Conservation (phyloP, 2,329 filamentous ascomycete species). For the Cladobotryum protrusum region DNA sequence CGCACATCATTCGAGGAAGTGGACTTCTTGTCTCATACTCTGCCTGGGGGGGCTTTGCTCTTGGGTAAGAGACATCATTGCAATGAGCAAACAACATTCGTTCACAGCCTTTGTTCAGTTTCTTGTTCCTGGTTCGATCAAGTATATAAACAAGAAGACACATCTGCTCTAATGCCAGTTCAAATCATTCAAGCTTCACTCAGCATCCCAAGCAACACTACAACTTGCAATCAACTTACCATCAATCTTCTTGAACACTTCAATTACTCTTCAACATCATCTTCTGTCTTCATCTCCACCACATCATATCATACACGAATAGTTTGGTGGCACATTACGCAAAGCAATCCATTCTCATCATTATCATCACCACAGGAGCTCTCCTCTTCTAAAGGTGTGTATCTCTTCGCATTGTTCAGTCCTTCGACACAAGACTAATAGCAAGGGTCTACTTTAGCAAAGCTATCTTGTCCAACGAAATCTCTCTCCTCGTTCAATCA, state of each 20-base stretch:
- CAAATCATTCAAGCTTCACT: constrained; percentile 7
- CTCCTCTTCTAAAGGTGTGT: not conserved
- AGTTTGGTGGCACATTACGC: not conserved
- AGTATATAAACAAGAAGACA: constrained; percentile 11
- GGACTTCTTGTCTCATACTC: constrained; percentile 12
- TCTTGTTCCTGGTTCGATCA: constrained; percentile 8
- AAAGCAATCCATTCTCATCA: not conserved
- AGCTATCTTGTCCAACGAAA: not conserved
- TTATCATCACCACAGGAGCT: not conserved
- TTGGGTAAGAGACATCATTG: constrained; percentile 8
- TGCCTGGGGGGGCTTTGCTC: constrained; percentile 8
- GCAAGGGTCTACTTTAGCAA: not conserved
- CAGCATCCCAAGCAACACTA: constrained; percentile 2
- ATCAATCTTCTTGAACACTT: not conserved
- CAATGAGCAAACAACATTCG: constrained; percentile 11
- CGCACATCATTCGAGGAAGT: constrained; percentile 11
- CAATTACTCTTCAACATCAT: not conserved
- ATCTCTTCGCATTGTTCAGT: not conserved
- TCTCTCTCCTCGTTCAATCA: not conserved
- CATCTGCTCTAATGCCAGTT: constrained; percentile 7
- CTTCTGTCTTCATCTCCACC: not conserved
- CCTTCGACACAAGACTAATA: constrained; percentile 1
- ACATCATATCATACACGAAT: too few species aligned
- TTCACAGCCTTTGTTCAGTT: constrained; percentile 11
- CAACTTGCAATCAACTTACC: not conserved